Base-by-base conservation (phyloP, 345 rosid species). In the Hibiscus tridactylites region DNA sequence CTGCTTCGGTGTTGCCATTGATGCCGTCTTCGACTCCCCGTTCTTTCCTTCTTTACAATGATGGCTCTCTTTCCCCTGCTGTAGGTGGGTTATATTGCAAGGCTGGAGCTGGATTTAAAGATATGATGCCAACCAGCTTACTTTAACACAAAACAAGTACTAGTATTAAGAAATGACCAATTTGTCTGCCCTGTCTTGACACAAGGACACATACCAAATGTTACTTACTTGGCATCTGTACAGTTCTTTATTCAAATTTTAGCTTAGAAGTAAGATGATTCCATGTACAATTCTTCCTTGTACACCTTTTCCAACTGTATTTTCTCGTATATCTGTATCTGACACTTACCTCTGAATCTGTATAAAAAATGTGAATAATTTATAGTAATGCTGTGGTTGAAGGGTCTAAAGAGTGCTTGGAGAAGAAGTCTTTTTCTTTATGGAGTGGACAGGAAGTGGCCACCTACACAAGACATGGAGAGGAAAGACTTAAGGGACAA, bases 1-100 rank as follows among this genome's bases (percentile, higher is more conserved):
- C 74, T 84, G 88, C 71, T 82, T 84, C 71, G 84, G 79, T 58
- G 90, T 81, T 16, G 85, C 75, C 91, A 87, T 85, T 70, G 72
- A 68, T 62, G 78, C 61, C 61, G 28, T 44, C 46, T 15, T 19
- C 26, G 3, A 52, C 59, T 9, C 57, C 31, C 21, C 57, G 44
- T 71, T 66, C 46, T 19, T 72, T 73, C 64, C 56, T 69, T 19
- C 68, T 66, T 49, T 39, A 68, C 66, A 70, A 78, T 50, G 84
- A 78, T 81, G 75, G 54, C 81, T 67, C 74, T 79, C 79, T 82
- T 80, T 83, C 77, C 71, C 75, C 47, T 46, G 50, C 33, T 57
- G 61, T 71, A 72, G 75, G 80, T 71, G 39, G 39, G 54, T 71
- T 76, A 73, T 66, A 73, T 68, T 50, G 71, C 69, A 70, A 78